Conservation (phyloP, 805 yeast genomes). For the Kuraishia piskuri region DNA sequence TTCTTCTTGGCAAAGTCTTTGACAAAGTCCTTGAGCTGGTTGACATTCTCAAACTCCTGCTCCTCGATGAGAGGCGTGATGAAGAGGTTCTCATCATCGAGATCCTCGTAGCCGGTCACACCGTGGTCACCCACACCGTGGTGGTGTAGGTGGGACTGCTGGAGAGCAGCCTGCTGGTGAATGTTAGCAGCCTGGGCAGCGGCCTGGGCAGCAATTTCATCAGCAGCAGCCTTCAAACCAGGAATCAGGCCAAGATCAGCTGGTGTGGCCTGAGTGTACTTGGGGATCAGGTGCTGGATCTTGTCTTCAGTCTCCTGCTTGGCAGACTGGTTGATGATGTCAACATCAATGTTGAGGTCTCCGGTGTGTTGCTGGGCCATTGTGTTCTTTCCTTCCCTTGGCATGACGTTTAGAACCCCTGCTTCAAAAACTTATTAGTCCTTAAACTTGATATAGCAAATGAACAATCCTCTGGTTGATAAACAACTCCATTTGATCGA, state of each 20-base stretch:
- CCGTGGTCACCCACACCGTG: background rate
- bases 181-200: background rate
- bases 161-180: background rate
- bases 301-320: slow-evolving; percentile 9
- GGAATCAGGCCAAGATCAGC: slow-evolving; percentile 3
- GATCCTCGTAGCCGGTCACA: background rate
- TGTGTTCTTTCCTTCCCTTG: background rate
- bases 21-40: slow-evolving; percentile 43
- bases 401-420: background rate
- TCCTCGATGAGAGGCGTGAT: slow-evolving; percentile 47
- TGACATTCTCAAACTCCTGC: slow-evolving; percentile 40
- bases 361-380: background rate
- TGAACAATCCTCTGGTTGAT: background rate
- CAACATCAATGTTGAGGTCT: slow-evolving; percentile 4
- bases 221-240: slow-evolving; percentile 3
- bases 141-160: background rate
- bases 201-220: slow-evolving; percentile 1
- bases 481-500: background rate
- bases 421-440: background rate
- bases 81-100: slow-evolving; percentile 27
- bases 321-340: slow-evolving; percentile 5
- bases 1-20: slow-evolving; percentile 48
- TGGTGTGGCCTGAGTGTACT: slow-evolving; percentile 9
- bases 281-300: slow-evolving; percentile 13
- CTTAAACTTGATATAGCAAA: background rate